These are phyloP conservation scores for Corinectria fuckeliana DNA, from an alignment of 2,329 filamentous ascomycete species.

Conservation along the genomic window DNA sequence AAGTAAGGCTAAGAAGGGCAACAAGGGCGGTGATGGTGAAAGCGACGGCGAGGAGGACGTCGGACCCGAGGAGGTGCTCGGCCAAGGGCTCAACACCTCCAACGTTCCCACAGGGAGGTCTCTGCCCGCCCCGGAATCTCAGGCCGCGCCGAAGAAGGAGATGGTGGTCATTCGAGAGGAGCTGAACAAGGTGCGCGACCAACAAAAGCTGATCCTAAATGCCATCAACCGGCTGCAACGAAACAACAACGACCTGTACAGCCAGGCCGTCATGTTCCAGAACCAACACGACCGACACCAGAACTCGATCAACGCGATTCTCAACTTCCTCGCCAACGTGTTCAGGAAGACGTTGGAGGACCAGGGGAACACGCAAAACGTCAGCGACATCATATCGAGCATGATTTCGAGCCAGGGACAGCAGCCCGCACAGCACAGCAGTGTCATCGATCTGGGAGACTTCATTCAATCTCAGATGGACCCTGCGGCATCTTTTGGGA, in stretches of 20 bases:
- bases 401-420: slow-evolving; percentile 67
- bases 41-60: slow-evolving; percentile 70
- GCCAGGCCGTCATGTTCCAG: slow-evolving; percentile 88
- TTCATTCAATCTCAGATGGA: slow-evolving; percentile 58
- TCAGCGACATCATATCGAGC: slow-evolving; percentile 83
- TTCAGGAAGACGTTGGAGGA: slow-evolving; percentile 94
- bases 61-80: slow-evolving; percentile 48
- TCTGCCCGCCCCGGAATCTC: slow-evolving; percentile 52
- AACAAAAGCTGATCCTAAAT: slow-evolving; percentile 84
- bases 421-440: slow-evolving; percentile 56
- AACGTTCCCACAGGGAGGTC: slow-evolving; percentile 38
- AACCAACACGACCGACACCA: slow-evolving; percentile 95
- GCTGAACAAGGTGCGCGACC: slow-evolving; percentile 79
- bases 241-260: slow-evolving; percentile 87
- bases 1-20: slow-evolving; percentile 61
- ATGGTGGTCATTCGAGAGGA: slow-evolving; percentile 80
- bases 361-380: slow-evolving; percentile 74
- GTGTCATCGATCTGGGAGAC: slow-evolving; percentile 67
- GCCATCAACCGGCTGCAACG: slow-evolving; percentile 81
- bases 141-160: slow-evolving; percentile 71
- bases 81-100: slow-evolving; percentile 29
- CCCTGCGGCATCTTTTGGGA: slow-evolving; percentile 46
- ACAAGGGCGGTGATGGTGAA: slow-evolving; percentile 71
- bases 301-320: slow-evolving; percentile 97
- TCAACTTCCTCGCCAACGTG: slow-evolving; percentile 95